Evolutionary conservation across 2,329 filamentous ascomycete species (phyloP).

Genomic region (Fusarium tuaranense): DNA sequence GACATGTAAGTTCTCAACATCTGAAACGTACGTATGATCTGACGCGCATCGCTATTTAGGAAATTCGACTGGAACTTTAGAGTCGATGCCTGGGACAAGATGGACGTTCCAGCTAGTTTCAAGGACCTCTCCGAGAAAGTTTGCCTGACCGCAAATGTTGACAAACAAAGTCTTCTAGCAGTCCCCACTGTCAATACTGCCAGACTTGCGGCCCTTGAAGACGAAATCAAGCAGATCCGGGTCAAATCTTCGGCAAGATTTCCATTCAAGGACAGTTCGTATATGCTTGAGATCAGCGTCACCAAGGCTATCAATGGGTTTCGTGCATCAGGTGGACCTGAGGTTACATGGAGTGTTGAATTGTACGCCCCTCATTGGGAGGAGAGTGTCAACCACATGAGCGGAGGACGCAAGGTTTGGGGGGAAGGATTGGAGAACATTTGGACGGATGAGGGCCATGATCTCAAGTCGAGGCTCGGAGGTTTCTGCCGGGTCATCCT

Average conservation of each 20-base stretch:
- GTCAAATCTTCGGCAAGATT: slow-evolving; percentile 45
- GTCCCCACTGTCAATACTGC: slow-evolving; percentile 24
- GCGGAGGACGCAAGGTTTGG: slow-evolving; percentile 46
- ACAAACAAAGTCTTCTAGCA: slow-evolving; percentile 18
- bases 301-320: slow-evolving; percentile 44
- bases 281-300: slow-evolving; percentile 49
- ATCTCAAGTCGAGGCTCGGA: slow-evolving; percentile 44
- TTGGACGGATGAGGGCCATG: slow-evolving; percentile 46
- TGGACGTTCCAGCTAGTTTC: slow-evolving; percentile 33
- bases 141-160: slow-evolving; percentile 17
- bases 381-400: slow-evolving; percentile 48
- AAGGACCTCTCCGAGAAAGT: slow-evolving; percentile 38
- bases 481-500: slow-evolving; percentile 48
- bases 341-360: slow-evolving; percentile 48
- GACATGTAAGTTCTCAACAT: slow-evolving; percentile 48
- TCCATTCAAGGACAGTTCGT: slow-evolving; percentile 48
- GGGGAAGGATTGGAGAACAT: slow-evolving; percentile 45
- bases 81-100: slow-evolving; percentile 43
- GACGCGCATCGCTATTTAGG: slow-evolving; percentile 33
- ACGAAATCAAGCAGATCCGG: slow-evolving; percentile 32
- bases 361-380: slow-evolving; percentile 53
- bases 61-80: slow-evolving; percentile 51
- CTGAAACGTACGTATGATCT: slow-evolving; percentile 1
- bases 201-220: slow-evolving; percentile 14
- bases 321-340: slow-evolving; percentile 25